Evolutionary conservation across 2,329 filamentous ascomycete species (phyloP).

Genomic region (Fusarium humuli): DNA sequence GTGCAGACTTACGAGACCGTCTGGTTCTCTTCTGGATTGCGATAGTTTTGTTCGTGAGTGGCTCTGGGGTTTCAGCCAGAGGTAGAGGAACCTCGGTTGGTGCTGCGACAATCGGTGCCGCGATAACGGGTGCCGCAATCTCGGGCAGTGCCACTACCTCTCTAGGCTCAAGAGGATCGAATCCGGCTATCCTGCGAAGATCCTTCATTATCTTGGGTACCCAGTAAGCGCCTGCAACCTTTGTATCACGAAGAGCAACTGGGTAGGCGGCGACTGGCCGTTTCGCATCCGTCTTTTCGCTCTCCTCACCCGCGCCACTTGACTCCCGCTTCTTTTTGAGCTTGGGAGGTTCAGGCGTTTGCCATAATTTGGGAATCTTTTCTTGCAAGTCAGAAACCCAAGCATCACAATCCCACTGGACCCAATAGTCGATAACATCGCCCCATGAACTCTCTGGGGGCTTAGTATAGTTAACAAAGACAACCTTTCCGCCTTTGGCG

Average conservation of each 20-base stretch:
- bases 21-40: slow-evolving; percentile 46
- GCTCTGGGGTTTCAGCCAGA: slow-evolving; percentile 8
- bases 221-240: slow-evolving; percentile 59
- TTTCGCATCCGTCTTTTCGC: slow-evolving; percentile 46
- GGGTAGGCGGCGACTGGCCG: slow-evolving; percentile 55
- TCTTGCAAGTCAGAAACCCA: slow-evolving; percentile 74
- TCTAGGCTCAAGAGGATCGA: slow-evolving; percentile 29
- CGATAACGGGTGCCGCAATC: not conserved
- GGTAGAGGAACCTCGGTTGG: slow-evolving; percentile 1
- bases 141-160: slow-evolving; percentile 30
- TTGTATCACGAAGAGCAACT: slow-evolving; percentile 59
- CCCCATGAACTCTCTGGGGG: slow-evolving; percentile 79
- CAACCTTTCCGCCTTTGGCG: slow-evolving; percentile 73
- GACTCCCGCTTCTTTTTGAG: slow-evolving; percentile 53
- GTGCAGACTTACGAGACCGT: slow-evolving; percentile 56
- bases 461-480: slow-evolving; percentile 80
- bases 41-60: slow-evolving; percentile 19
- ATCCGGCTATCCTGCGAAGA: slow-evolving; percentile 53
- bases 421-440: slow-evolving; percentile 78
- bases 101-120: slow-evolving; percentile 2
- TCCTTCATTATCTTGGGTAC: slow-evolving; percentile 56
- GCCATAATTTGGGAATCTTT: slow-evolving; percentile 70
- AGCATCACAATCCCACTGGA: slow-evolving; percentile 79
- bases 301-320: slow-evolving; percentile 39
- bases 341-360: slow-evolving; percentile 61